A percentile compares a stretch with the other conserved stretches of the same genome.
Conservation (phyloP, 164 flowering plant species). For the Malania oleifera region DNA sequence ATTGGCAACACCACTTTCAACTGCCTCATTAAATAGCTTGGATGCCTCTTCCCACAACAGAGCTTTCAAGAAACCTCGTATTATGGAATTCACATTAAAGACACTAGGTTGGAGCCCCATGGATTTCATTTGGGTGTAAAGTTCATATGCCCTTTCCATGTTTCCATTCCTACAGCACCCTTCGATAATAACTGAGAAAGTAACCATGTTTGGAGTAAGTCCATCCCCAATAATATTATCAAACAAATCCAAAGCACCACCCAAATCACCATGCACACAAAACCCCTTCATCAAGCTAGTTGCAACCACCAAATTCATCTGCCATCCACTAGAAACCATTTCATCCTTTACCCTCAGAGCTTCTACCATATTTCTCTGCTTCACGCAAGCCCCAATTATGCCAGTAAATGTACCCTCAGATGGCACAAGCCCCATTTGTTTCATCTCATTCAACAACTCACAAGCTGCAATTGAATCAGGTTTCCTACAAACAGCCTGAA, state of each 20-base stretch:
- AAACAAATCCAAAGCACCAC: constrained; percentile 52
- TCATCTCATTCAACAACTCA: constrained; percentile 66
- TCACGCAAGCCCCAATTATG: constrained; percentile 55
- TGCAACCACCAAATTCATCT: constrained; percentile 52
- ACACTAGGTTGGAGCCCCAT: constrained; percentile 38
- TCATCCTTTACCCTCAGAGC: constrained; percentile 65
- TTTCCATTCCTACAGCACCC: constrained; percentile 49
- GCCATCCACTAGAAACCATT: constrained; percentile 46
- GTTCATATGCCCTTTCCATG: constrained; percentile 49
- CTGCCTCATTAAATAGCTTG: constrained; percentile 58
- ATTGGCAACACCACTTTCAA: constrained; percentile 48
- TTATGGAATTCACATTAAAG: constrained; percentile 39
- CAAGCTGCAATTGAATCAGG: constrained; percentile 35
- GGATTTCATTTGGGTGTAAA: constrained; percentile 55
- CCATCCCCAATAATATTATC: constrained; percentile 40
- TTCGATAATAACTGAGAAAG: constrained; percentile 57
- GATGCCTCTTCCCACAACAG: constrained; percentile 32
- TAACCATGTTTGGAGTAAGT: constrained; percentile 45
- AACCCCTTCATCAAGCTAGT: constrained; percentile 71
- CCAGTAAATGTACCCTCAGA: constrained; percentile 35
- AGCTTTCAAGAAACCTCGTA: constrained; percentile 40
- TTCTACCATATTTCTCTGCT: constrained; percentile 48
- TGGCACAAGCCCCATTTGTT: constrained; percentile 51
- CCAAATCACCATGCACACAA: constrained; percentile 37
- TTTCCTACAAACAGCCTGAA: constrained; percentile 48